Evolutionary conservation across 1,284 basidiomycete genomes (phyloP), one percentile per base, ranked within the genome.

Genomic region (Sporisorium exsertum): DNA sequence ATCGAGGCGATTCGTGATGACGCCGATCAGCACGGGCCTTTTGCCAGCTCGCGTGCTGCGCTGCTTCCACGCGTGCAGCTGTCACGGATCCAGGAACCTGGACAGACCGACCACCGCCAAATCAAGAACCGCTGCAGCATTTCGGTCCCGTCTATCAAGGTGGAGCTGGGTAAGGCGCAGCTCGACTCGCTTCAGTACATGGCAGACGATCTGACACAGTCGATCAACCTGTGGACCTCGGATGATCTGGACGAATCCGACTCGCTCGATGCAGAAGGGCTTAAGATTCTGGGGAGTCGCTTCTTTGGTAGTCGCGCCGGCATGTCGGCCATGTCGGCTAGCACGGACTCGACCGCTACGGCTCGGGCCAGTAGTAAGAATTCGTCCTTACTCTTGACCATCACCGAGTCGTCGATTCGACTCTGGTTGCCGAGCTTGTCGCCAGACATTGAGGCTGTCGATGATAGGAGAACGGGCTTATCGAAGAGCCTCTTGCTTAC

Each of bases 181-280:
- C 59, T 82, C n/a, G 81, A 81, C 49, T 68, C 74, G 18, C 58
- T 82, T 5, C 77, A 79, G 59, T 72, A 81, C n/a, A 63, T 81
- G 49, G 77, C 70, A 5, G 81, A 82, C 40, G 81, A 82, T 32
- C 20, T 80, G 24, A 67, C 77, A 0, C 72, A 77, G 22, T 78
- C 75, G 53, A 55, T 64, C 57, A 58, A 54, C 16, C 47, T 72
- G 5, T 79, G 66, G 74, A 59, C 51, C 18, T 63, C 59, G 5
- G 68, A 70, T 20, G 50, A 56, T 10, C 54, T 56, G 6, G 58
- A 64, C 26, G 77, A 68, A 7, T 32, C 70, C 26, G 60, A 73
- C 33, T 33, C 43, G 2, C 26, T 60, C 10, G 77, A 73, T 46
- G 53, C 59, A 7, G 79, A 79, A 51, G 75, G 64, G 0, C 69